phyloP scores from a whole-genome alignment of 2,329 filamentous ascomycete species.

The Chaetomium olivaceum region DNA sequence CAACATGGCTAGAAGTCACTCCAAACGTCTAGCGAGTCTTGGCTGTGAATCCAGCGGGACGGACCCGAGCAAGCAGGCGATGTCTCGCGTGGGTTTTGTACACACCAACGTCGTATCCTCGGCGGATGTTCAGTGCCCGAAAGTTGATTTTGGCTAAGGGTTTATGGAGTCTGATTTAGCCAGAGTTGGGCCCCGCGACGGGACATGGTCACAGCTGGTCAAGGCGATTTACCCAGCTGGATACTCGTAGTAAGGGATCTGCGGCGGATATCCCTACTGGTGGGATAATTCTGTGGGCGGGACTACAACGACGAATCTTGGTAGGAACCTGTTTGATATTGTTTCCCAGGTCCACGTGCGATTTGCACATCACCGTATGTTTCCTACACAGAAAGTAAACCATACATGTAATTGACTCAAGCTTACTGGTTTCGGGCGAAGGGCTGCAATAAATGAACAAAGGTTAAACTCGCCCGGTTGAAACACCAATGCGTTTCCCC shows the following conservation, averaged over 20 bases:
- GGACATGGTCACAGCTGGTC: background rate
- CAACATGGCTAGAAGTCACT: conserved; percentile 17
- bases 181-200: conserved; percentile 14
- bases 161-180: conserved; percentile 22
- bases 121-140: conserved; percentile 28
- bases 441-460: background rate
- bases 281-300: conserved; percentile 2
- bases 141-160: conserved; percentile 22
- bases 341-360: background rate
- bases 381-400: background rate
- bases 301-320: background rate
- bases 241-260: conserved; percentile 2
- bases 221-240: conserved; percentile 23
- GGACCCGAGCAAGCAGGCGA: background rate
- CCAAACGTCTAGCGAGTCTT: background rate
- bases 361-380: background rate
- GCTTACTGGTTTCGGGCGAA: background rate
- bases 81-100: conserved; percentile 13
- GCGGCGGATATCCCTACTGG: background rate
- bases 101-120: background rate
- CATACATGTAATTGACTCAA: too few species aligned
- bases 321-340: background rate
- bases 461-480: background rate
- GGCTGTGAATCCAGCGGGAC: background rate
- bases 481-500: background rate